Conservation (phyloP, 2,329 filamentous ascomycete genomes). For the Dactylella cylindrospora region DNA sequence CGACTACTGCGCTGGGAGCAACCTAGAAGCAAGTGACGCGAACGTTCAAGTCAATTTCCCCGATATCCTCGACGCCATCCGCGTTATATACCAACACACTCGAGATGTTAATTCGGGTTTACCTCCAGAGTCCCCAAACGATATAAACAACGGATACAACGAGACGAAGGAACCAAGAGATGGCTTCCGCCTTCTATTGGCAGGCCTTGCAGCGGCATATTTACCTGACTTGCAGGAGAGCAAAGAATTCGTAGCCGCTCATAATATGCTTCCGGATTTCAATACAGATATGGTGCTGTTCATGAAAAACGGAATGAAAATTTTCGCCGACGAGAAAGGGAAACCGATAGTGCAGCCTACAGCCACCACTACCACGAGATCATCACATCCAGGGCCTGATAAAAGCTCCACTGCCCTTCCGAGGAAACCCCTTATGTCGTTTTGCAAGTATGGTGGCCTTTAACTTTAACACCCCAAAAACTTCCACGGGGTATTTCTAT, state of each 20-base stretch:
- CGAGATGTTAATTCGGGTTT: slow-evolving; percentile 1
- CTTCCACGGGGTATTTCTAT: too few species aligned
- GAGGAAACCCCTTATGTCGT: too few species aligned
- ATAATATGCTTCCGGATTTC: slow-evolving; percentile 23
- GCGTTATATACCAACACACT: slow-evolving; percentile 5
- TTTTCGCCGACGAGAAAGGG: background rate
- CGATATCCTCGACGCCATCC: background rate
- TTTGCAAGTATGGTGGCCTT: too few species aligned
- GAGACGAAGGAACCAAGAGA: background rate
- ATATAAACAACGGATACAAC: background rate
- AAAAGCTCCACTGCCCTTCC: too few species aligned
- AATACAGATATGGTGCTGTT: slow-evolving; percentile 29
- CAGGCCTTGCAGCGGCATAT: slow-evolving; percentile 17
- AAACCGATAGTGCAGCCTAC: too few species aligned
- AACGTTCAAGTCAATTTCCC: background rate
- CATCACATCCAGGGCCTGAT: too few species aligned
- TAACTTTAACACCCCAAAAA: too few species aligned
- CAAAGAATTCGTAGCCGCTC: slow-evolving; percentile 8
- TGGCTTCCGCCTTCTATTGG: slow-evolving; percentile 9
- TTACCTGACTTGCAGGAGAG: background rate
- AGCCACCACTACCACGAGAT: too few species aligned
- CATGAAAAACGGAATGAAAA: background rate
- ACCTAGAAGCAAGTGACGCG: background rate
- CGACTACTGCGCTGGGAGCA: slow-evolving; percentile 4
- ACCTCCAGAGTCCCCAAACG: too few species aligned